Evolutionary conservation across 1,284 basidiomycete genomes (phyloP).

Genomic region (Porogramme epimiltina): DNA sequence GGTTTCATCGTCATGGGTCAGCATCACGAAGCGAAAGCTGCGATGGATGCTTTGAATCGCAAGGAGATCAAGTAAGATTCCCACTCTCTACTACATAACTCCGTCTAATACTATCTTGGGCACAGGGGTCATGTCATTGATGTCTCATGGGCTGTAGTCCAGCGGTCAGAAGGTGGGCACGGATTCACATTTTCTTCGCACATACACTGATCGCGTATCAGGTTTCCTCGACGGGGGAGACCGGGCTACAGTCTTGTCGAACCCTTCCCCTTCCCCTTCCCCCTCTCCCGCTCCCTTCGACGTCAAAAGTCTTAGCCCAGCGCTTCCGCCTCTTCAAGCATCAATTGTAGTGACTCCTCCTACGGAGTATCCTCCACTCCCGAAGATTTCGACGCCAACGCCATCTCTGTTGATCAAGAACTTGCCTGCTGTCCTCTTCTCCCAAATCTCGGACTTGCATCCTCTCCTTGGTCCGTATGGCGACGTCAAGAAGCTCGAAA

Average conservation of each 20-base stretch:
- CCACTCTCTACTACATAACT: no score
- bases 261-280: constrained; percentile 33
- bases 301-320: constrained; percentile 18
- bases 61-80: constrained; percentile 62
- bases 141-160: constrained; percentile 81
- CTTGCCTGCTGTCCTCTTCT: constrained; percentile 66
- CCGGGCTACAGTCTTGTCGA: constrained; percentile 59
- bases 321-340: constrained; percentile 22
- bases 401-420: constrained; percentile 63
- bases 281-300: constrained; percentile 35
- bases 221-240: constrained; percentile 81
- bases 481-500: constrained; percentile 57
- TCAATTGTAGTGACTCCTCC: constrained; percentile 28
- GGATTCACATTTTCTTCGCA: no score
- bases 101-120: background rate
- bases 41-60: constrained; percentile 65
- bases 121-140: constrained; percentile 68
- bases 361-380: constrained; percentile 19
- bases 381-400: constrained; percentile 25
- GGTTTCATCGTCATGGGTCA: constrained; percentile 79
- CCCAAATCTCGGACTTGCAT: constrained; percentile 62
- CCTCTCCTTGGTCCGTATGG: constrained; percentile 77
- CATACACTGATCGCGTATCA: constrained; percentile 26
- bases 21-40: constrained; percentile 65
- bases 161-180: constrained; percentile 68